Evolutionary conservation across 176 grass and related monocot species (phyloP), one percentile per base, ranked within the genome.

Genomic region (Pontederia crassipes): DNA sequence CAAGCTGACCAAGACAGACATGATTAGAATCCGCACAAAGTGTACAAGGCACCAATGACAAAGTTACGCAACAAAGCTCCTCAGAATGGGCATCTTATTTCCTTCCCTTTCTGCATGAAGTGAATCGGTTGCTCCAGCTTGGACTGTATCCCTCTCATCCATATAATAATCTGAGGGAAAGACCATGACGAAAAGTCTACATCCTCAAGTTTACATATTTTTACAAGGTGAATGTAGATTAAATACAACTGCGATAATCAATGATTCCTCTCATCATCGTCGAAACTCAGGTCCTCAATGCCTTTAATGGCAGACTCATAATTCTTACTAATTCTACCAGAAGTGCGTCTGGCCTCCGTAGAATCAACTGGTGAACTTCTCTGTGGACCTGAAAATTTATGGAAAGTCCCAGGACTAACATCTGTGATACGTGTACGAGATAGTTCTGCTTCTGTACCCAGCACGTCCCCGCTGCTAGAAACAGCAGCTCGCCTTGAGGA

Each of bases 401-500:
- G 78, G n/a, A 89, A 78, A 51, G 61, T 46, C 55, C 84, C 80
- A 45, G 72, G 61, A 59, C 75, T 85, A 74, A 66, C 76, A 63
- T 76, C 81, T 77, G 81, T 52, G 54, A 68, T 79, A 72, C 13
- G 73, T 46, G 48, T 81, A 0, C 27, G 60, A 45, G 61, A 55
- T 55, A 52, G 54, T 65, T 73, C 80, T 49, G 67, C 53, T 9
- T 82, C 67, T n/a, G 16, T 63, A 5, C 35, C 74, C 46, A 27
- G 50, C 28, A 61, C 65, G 26, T 82, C 73, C 58, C 56, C 61
- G 73, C 73, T 69, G 50, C 74, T 82, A 89, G 85, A 86, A 75
- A 76, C 80, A 89, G 50, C 85, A 86, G 85, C 82, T 35, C 68
- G 74, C 67, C 85, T 95, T 78, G 72, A 89, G 46, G 85, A 95